Evolutionary conservation across 2,329 filamentous ascomycete species (phyloP).

Genomic region (Ceratocystis eucalypticola): DNA sequence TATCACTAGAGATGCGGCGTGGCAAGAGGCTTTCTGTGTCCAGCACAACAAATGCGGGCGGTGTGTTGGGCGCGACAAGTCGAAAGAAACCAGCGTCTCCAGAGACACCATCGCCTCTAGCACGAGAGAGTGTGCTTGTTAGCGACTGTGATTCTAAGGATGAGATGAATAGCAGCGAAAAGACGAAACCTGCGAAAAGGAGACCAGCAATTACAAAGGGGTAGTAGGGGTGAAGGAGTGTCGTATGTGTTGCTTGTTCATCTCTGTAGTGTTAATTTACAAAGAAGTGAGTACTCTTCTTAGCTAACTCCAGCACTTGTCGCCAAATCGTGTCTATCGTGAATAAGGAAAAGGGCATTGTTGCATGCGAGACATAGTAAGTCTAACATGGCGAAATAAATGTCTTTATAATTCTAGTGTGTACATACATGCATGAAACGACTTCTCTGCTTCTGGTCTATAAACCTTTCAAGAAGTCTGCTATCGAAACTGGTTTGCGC

Average conservation of each 20-base stretch:
- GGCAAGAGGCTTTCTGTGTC: constrained; percentile 16
- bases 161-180: not conserved
- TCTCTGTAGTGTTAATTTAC: constrained; percentile 1
- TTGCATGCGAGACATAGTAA: not conserved
- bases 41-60: not conserved
- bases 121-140: constrained; percentile 10
- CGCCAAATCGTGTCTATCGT: not conserved
- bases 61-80: not conserved
- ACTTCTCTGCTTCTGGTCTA: constrained; percentile 25
- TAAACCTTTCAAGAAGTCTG: constrained; percentile 60
- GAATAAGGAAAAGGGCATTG: not conserved
- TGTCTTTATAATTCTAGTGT: not conserved
- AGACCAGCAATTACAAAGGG: not conserved
- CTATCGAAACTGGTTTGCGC: constrained; percentile 68
- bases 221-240: not conserved
- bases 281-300: not conserved
- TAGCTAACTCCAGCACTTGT: not conserved
- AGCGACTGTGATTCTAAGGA: constrained; percentile 13
- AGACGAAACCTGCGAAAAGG: constrained; percentile 6
- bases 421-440: not conserved
- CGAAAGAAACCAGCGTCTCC: constrained; percentile 8
- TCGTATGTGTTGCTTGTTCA: not conserved
- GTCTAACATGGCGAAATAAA: not conserved
- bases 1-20: constrained; percentile 15
- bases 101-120: constrained; percentile 14